Evolutionary conservation across 2,329 filamentous ascomycete species (phyloP).

Genomic region (Verticillium klebahnii): DNA sequence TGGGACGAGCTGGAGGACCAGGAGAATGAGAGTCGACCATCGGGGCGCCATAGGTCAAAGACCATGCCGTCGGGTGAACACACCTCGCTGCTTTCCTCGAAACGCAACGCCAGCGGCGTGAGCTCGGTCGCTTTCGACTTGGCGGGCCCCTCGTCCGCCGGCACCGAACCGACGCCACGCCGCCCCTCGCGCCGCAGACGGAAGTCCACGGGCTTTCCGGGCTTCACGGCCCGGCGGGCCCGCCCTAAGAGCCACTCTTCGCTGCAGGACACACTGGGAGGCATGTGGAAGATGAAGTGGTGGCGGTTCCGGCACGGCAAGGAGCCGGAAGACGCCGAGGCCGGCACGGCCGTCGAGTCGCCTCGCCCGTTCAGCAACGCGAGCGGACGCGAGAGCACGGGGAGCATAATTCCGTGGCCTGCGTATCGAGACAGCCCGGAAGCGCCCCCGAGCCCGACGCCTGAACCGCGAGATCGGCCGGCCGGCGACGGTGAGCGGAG

Average conservation of each 20-base stretch:
- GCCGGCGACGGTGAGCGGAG: constrained; percentile 2
- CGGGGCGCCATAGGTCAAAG: constrained; percentile 39
- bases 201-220: constrained; percentile 58
- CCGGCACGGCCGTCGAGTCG: constrained; percentile 14
- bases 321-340: constrained; percentile 3
- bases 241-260: constrained; percentile 32
- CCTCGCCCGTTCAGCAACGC: constrained; percentile 4
- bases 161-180: constrained; percentile 11
- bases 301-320: constrained; percentile 28
- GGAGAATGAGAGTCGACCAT: constrained; percentile 35
- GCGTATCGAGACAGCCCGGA: constrained; percentile 16
- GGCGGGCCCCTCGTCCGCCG: constrained; percentile 7
- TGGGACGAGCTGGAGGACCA: constrained; percentile 86
- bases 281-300: constrained; percentile 53
- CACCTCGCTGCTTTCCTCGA: constrained; percentile 29
- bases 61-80: constrained; percentile 41
- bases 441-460: constrained; percentile 1
- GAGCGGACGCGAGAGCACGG: not conserved
- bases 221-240: constrained; percentile 49
- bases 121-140: constrained; percentile 10
- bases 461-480: constrained; percentile 1
- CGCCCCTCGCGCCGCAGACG: constrained; percentile 34
- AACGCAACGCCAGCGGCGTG: constrained; percentile 13
- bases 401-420: constrained; percentile 1
- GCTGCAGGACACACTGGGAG: constrained; percentile 45